Percentiles rank a stretch among this genome's conserved stretches.
Evolutionary conservation across 371 early-diverging fungal genomes (phyloP).

Genomic region (Enterocytospora artemiae): DNA sequence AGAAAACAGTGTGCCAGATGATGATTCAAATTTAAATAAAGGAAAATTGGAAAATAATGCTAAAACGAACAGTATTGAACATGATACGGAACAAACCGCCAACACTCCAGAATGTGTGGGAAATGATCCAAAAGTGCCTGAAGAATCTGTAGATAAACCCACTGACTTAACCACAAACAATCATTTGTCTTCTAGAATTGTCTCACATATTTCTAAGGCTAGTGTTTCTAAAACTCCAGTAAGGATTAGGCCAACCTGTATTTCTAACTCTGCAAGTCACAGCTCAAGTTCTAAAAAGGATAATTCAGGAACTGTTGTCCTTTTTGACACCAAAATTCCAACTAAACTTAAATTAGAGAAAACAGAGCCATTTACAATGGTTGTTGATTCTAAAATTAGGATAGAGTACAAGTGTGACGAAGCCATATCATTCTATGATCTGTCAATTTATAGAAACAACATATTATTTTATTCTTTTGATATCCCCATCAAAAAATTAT

Average conservation of each 20-base stretch:
- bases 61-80: background rate
- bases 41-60: background rate
- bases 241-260: slow-evolving; percentile 1
- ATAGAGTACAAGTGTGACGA: slow-evolving; percentile 31
- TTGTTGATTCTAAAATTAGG: slow-evolving; percentile 23
- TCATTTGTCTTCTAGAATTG: background rate
- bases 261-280: background rate
- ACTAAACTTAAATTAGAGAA: slow-evolving; percentile 5
- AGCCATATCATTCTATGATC: no score
- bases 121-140: slow-evolving; percentile 7
- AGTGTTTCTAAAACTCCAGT: slow-evolving; percentile 1
- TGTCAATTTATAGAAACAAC: slow-evolving; percentile 26
- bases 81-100: background rate
- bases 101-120: no score
- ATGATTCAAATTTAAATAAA: background rate
- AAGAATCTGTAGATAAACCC: slow-evolving; percentile 3
- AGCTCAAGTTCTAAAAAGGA: background rate
- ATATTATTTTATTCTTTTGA: slow-evolving; percentile 34
- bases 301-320: background rate
- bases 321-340: slow-evolving; percentile 29
- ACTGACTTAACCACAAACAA: background rate
- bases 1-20: background rate
- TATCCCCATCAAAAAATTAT: slow-evolving; percentile 31
- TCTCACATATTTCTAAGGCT: background rate
- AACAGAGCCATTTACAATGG: slow-evolving; percentile 7